Evolutionary conservation across 805 yeast genomes (phyloP), one percentile per base, ranked within the genome.

Genomic region (Saccharomyces mikatae): DNA sequence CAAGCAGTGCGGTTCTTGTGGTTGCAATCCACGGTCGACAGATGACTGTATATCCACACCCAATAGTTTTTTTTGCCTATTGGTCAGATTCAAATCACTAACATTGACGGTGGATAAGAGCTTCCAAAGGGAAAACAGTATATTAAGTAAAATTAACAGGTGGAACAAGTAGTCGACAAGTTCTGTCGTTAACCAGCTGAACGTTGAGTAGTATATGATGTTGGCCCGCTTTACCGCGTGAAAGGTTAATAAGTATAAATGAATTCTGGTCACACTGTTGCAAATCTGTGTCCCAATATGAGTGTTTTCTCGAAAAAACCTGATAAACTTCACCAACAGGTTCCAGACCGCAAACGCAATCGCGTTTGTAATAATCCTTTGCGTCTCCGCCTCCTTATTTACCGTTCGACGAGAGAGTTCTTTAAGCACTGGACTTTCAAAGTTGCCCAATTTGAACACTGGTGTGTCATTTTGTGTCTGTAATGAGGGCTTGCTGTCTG

Each of bases 381-480:
- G 68, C 3, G 74, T 60, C 52, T 73, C 74, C 8, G 68, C 61
- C 58, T 76, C 80, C 57, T 74, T 76, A 54, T 75, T 76, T 6
- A 74, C 69, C 14, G 74, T 65, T 52, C 76, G 62, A 10, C 62
- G 56, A 28, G 71, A 68, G 28, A 74, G 60, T 48, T 63, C 62
- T 6, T 56, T 48, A 26, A 71, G 51, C 6, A 62, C 60, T 13
- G 71, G 71, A 52, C 62, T 68, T 57, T 68, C 72, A 54, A 59
- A 68, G 48, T 58, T 60, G 6, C 70, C 69, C 21, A 65, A n/a
- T 21, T 36, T 36, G 10, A 36, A 36, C 44, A 36, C 10, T 17
- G 44, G 24, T 1, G 44, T 36, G 44, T 9, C 9, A 46, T 21
- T 46, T 26, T 26, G 48, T n/a, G 48, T 1, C 10, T 27, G 48